Percentiles rank a stretch among this genome's conserved stretches.
These are phyloP conservation scores for Syzygium grande DNA, from an alignment of 345 rosid species.

Conservation along the genomic window DNA sequence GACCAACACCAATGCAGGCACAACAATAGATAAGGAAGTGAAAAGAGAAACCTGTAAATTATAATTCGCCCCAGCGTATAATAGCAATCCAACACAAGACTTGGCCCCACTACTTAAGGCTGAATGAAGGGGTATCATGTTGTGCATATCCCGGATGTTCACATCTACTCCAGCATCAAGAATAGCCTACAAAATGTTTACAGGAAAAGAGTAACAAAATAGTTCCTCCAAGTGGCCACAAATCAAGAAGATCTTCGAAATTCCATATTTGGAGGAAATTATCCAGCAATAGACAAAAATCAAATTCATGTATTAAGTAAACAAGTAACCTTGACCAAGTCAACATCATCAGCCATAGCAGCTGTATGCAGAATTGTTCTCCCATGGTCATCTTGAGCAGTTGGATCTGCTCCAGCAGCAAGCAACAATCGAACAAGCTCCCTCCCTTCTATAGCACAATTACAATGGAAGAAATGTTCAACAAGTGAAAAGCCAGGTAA, in stretches of 20 bases:
- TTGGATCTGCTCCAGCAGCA: conserved; percentile 90
- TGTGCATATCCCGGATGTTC: conserved; percentile 73
- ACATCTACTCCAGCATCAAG: conserved; percentile 96
- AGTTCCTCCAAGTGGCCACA: background rate
- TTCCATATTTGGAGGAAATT: background rate
- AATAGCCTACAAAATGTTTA: conserved; percentile 49
- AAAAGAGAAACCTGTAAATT: conserved; percentile 65
- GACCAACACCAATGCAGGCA: background rate
- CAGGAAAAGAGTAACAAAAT: conserved; percentile 4
- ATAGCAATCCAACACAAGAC: conserved; percentile 77
- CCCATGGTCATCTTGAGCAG: conserved; percentile 81
- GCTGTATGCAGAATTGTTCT: conserved; percentile 93
- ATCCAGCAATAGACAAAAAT: background rate
- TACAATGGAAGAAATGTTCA: background rate
- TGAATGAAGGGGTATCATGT: conserved; percentile 88
- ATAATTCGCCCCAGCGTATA: conserved; percentile 80
- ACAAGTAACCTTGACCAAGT: conserved; percentile 57
- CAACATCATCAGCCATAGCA: conserved; percentile 86
- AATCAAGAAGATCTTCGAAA: background rate
- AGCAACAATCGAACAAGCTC: conserved; percentile 75
- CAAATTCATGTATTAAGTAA: background rate
- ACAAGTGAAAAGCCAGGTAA: background rate
- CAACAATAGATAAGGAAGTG: background rate
- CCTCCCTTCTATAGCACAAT: conserved; percentile 74
- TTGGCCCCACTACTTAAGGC: conserved; percentile 94